A percentile compares a stretch with the other conserved stretches of the same genome.
These are phyloP conservation scores for Macaranga tanarius DNA, from an alignment of 441 rosid genomes.

Conservation along the genomic window DNA sequence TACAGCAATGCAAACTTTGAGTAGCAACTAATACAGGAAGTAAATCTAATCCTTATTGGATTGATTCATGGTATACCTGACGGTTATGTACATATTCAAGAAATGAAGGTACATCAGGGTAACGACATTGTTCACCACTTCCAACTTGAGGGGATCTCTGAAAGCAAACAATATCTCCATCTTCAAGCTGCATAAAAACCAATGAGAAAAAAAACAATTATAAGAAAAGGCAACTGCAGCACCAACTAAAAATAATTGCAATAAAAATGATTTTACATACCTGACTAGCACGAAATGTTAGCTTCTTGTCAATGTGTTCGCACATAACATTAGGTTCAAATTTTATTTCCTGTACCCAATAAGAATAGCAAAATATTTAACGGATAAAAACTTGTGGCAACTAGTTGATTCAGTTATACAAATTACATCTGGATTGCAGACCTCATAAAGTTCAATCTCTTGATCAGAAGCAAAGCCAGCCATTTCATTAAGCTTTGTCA, in stretches of 20 bases:
- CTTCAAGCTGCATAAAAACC: constrained; percentile 70
- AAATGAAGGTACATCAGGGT: constrained; percentile 84
- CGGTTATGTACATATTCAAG: constrained; percentile 93
- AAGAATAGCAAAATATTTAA: neutral
- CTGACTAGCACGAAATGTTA: constrained; percentile 74
- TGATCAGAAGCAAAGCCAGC: constrained; percentile 84
- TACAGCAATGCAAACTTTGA: neutral
- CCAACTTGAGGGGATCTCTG: constrained; percentile 57
- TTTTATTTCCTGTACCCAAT: constrained; percentile 77
- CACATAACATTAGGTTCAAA: constrained; percentile 94
- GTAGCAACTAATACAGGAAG: neutral
- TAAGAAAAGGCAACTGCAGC: constrained; percentile 3
- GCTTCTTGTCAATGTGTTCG: constrained; percentile 79
- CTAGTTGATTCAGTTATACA: neutral
- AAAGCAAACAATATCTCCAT: constrained; percentile 95
- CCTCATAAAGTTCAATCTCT: constrained; percentile 92
- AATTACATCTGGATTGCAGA: constrained; percentile 24
- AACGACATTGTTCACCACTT: constrained; percentile 53
- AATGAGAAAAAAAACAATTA: constrained; percentile 2
- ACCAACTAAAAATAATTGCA: neutral
- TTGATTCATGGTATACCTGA: constrained; percentile 52
- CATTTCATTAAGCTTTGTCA: constrained; percentile 77
- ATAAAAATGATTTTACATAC: constrained; percentile 33
- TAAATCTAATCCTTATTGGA: neutral
- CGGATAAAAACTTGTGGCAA: neutral